phyloP scores from a whole-genome alignment of 352 stramenopile genomes.

The Pythium volutum region DNA sequence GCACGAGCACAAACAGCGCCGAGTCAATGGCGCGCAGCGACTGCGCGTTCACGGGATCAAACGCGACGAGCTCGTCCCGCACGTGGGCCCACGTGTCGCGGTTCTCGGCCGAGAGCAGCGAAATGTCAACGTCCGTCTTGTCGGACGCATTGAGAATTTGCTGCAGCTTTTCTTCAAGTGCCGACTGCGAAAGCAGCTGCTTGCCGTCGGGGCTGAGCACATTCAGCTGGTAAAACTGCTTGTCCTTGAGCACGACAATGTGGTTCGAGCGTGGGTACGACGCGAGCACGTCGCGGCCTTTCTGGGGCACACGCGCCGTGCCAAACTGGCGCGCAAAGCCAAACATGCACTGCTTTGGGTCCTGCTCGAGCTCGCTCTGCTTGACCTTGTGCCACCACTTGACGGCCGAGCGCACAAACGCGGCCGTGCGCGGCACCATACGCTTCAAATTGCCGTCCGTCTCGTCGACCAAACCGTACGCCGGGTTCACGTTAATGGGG shows the following conservation, averaged over 20 bases:
- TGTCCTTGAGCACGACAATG: constrained; percentile 87
- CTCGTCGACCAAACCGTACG: constrained; percentile 83
- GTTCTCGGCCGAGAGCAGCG: constrained; percentile 77
- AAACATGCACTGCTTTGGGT: constrained; percentile 90
- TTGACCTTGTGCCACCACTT: constrained; percentile 91
- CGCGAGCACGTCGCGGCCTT: constrained; percentile 65
- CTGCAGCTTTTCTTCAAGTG: constrained; percentile 62
- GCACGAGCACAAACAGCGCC: constrained; percentile 85
- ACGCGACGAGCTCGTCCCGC: constrained; percentile 61
- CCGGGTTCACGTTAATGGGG: constrained; percentile 91
- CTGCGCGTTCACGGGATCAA: constrained; percentile 67
- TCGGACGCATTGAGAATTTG: constrained; percentile 62
- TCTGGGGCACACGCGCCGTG: constrained; percentile 78
- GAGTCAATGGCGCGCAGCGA: constrained; percentile 85
- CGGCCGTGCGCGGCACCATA: constrained; percentile 66
- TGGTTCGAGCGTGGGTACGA: constrained; percentile 77
- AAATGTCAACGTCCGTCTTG: constrained; percentile 56
- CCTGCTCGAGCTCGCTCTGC: constrained; percentile 82
- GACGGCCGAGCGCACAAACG: constrained; percentile 76
- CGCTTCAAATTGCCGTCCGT: constrained; percentile 68
- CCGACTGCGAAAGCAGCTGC: constrained; percentile 68
- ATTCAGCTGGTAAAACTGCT: constrained; percentile 83
- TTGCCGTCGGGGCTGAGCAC: constrained; percentile 81
- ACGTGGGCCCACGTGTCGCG: constrained; percentile 85
- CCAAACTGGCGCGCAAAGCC: constrained; percentile 86